Percentiles rank a stretch among this genome's conserved stretches.
phyloP scores from a whole-genome alignment of 1,284 basidiomycete genomes.

The Pascua guehoae region DNA sequence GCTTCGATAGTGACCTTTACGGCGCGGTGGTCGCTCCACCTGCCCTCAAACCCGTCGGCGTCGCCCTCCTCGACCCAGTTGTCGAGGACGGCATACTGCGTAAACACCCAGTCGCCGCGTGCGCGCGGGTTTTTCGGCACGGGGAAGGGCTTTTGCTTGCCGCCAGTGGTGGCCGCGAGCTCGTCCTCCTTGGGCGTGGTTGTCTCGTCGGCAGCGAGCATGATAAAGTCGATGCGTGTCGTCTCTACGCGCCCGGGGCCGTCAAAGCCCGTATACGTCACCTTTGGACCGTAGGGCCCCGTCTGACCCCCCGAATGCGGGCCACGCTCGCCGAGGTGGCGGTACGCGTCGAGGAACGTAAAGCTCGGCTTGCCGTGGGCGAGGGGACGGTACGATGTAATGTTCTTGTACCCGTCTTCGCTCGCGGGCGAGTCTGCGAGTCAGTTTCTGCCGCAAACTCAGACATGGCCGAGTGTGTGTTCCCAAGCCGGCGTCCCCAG shows the following conservation, averaged over 20 bases:
- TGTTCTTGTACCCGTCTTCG: conserved; percentile 44
- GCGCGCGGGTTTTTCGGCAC: not conserved
- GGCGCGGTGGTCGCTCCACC: conserved; percentile 46
- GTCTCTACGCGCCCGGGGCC: conserved; percentile 23
- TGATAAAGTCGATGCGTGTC: conserved; percentile 42
- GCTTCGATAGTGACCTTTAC: conserved; percentile 11
- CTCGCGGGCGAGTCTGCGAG: conserved; percentile 40
- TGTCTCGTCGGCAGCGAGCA: conserved; percentile 24
- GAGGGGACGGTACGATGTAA: conserved; percentile 30
- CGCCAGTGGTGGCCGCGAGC: not conserved
- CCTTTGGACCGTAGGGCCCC: conserved; percentile 30
- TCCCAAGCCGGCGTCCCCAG: not conserved
- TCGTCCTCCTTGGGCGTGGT: not conserved
- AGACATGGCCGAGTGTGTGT: not conserved
- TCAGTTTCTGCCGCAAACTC: not conserved
- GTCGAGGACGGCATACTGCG: conserved; percentile 37
- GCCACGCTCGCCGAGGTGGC: conserved; percentile 19
- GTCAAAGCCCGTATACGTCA: conserved; percentile 40
- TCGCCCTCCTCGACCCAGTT: conserved; percentile 41
- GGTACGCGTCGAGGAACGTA: conserved; percentile 37
- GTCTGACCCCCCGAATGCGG: conserved; percentile 16
- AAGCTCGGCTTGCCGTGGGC: conserved; percentile 23
- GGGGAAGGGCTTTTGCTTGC: not conserved
- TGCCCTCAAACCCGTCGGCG: conserved; percentile 33
- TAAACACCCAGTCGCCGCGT: conserved; percentile 28